Conservation (phyloP, 208 protist genomes). For the Crithidia bombi region DNA sequence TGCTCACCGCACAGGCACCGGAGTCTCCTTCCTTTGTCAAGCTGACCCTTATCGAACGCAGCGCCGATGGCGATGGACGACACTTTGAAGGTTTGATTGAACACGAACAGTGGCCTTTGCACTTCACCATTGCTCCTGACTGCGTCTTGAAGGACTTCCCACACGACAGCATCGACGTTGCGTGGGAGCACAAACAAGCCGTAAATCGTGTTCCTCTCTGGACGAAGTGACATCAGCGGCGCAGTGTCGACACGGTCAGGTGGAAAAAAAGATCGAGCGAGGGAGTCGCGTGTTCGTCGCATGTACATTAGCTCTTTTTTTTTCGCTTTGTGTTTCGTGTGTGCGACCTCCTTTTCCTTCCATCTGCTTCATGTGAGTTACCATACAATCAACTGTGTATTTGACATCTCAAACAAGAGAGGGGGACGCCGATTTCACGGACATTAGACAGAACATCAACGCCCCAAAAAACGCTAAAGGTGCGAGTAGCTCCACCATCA, state of each 20-base stretch:
- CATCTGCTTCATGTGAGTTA: too few relatives aligned
- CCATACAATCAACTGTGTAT: too few relatives aligned
- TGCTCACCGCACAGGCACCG: constrained; percentile 54
- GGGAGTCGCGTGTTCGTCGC: too few relatives aligned
- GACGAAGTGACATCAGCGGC: background rate
- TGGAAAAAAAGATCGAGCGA: background rate
- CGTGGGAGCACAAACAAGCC: constrained; percentile 46
- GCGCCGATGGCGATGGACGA: background rate
- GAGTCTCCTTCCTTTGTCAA: constrained; percentile 59
- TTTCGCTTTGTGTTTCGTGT: too few relatives aligned
- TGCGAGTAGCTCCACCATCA: too few relatives aligned
- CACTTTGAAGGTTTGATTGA: constrained; percentile 42
- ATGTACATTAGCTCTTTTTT: too few relatives aligned
- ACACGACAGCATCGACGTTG: constrained; percentile 43
- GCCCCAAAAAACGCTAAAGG: too few relatives aligned
- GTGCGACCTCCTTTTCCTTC: too few relatives aligned
- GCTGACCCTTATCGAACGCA: constrained; percentile 32
- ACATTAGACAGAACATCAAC: too few relatives aligned
- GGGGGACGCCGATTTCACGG: too few relatives aligned
- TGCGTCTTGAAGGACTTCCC: constrained; percentile 34
- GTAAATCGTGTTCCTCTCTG: constrained; percentile 33
- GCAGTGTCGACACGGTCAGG: too few relatives aligned
- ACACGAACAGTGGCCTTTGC: constrained; percentile 36
- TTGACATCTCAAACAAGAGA: too few relatives aligned
- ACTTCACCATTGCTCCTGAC: constrained; percentile 26